phyloP scores from a whole-genome alignment of 1,139 yeast genomes.

The Zygosaccharomyces sapae region DNA sequence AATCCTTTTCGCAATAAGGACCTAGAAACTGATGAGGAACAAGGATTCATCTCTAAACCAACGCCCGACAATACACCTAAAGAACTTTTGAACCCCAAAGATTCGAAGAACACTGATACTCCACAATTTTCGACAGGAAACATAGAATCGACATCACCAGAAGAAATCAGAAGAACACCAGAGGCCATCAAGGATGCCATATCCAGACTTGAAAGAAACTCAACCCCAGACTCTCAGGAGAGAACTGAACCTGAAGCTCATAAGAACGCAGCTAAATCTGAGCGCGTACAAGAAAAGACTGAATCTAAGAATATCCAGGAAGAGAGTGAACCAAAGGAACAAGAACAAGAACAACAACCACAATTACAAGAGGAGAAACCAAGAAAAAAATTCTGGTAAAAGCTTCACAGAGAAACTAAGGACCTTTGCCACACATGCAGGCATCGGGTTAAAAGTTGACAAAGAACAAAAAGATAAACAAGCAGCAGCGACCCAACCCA shows the following conservation, averaged over 20 bases:
- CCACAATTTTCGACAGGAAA: not conserved
- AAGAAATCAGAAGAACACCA: not conserved
- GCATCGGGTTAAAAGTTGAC: slow-evolving; percentile 15
- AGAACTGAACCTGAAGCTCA: not conserved
- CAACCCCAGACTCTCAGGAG: not conserved
- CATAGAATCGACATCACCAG: not conserved
- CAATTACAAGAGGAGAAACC: too few relatives aligned
- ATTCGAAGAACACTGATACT: not conserved
- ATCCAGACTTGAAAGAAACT: not conserved
- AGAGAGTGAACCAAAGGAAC: not conserved
- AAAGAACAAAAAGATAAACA: slow-evolving; percentile 1
- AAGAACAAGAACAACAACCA: too few relatives aligned
- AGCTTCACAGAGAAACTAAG: slow-evolving; percentile 15
- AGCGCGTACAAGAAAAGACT: not conserved
- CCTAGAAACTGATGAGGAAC: not conserved
- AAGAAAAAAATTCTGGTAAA: slow-evolving; percentile 6
- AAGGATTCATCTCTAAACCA: not conserved
- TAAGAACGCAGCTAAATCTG: not conserved
- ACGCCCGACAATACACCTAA: too few relatives aligned
- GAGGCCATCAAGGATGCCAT: slow-evolving; percentile 1
- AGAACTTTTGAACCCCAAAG: not conserved
- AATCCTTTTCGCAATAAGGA: not conserved
- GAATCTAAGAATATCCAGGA: not conserved
- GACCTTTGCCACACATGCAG: slow-evolving; percentile 12
- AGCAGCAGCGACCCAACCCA: not conserved